Conservation (phyloP, 2,329 filamentous ascomycete genomes). For the Trichoderma cornu-damae region DNA sequence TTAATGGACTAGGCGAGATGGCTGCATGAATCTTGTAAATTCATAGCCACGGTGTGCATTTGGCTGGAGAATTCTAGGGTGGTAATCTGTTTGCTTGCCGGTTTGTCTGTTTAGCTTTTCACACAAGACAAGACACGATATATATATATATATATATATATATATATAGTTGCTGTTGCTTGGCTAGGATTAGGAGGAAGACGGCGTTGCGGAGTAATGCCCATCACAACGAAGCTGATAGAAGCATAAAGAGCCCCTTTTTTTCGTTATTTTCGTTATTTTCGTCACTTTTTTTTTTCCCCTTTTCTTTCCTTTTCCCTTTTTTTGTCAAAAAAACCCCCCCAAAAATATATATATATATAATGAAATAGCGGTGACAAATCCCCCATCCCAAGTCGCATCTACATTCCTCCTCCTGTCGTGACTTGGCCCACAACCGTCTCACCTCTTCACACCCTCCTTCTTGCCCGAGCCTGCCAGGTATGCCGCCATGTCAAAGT, state of each 20-base stretch:
- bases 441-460: slow-evolving; percentile 26
- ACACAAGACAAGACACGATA: background rate
- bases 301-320: too few relatives aligned
- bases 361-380: too few relatives aligned
- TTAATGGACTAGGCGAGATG: background rate
- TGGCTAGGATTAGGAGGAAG: slow-evolving; percentile 2
- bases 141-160: too few relatives aligned
- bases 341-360: too few relatives aligned
- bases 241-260: background rate
- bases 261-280: too few relatives aligned
- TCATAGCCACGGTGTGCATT: background rate
- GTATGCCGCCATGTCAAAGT: slow-evolving; percentile 60
- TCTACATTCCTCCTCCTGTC: background rate
- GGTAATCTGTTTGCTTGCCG: slow-evolving; percentile 1
- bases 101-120: background rate
- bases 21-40: background rate
- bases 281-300: too few relatives aligned
- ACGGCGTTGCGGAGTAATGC: slow-evolving; percentile 9
- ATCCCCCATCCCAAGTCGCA: background rate
- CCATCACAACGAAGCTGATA: background rate
- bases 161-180: too few relatives aligned
- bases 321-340: too few relatives aligned
- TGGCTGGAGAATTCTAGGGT: background rate
- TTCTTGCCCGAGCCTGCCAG: slow-evolving; percentile 52
- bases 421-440: background rate